Percentiles rank a stretch among this genome's conserved stretches.
These are phyloP conservation scores for Flaveria floridana DNA, from an alignment of 140 eudicot species.

Conservation along the genomic window DNA sequence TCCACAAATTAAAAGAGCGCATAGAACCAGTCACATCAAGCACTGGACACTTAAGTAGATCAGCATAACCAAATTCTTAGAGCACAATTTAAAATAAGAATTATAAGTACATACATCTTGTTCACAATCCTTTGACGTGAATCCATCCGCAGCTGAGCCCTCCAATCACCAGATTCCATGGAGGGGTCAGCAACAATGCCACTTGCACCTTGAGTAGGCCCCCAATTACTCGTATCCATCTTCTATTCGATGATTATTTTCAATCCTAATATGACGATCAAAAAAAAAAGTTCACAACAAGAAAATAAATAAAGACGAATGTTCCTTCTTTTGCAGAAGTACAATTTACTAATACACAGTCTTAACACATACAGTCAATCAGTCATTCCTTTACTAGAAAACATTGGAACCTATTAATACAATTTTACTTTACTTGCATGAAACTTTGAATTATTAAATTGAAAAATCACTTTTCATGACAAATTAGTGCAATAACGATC, in stretches of 20 bases:
- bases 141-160: conserved; percentile 57
- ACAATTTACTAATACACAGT: background rate
- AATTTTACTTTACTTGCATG: background rate
- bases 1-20: conserved; percentile 17
- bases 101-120: conserved; percentile 46
- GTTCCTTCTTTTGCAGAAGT: background rate
- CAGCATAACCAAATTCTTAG: conserved; percentile 17
- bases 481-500: background rate
- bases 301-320: background rate
- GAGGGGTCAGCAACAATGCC: conserved; percentile 31
- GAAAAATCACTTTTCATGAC: background rate
- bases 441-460: background rate
- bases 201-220: conserved; percentile 39
- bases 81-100: background rate
- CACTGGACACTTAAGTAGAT: conserved; percentile 4
- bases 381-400: conserved; percentile 4
- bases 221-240: conserved; percentile 63
- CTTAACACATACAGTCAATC: conserved; percentile 1
- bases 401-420: background rate
- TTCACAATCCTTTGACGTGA: conserved; percentile 59
- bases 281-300: background rate
- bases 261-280: conserved; percentile 6
- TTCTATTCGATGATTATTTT: conserved; percentile 13
- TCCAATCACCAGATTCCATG: conserved; percentile 67
- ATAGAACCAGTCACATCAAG: conserved; percentile 8